Evolutionary conservation across 495 filamentous ascomycete species (phyloP), one percentile per base, ranked within the genome.

Genomic region (Choiromyces venosus): DNA sequence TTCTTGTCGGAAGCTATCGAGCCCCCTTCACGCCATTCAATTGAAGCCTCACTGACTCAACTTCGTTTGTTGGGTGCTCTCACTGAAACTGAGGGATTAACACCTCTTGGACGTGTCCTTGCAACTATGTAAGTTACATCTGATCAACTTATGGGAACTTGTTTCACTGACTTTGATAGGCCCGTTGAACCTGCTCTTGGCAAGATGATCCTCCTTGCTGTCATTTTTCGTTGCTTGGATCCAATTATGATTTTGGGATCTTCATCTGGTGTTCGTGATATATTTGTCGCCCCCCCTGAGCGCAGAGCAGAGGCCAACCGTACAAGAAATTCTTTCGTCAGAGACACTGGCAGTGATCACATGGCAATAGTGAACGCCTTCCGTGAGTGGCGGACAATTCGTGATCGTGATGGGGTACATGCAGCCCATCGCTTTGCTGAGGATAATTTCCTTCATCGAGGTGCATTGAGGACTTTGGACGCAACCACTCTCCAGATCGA

Each of bases 181-280:
- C 79, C 79, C 44, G 80, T 88, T 39, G 82, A 86, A 68, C 88
- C 88, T 37, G 78, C 80, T 14, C 80, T 87, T 67, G 88, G 85
- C 42, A 89, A 88, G 72, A 84, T 90, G 85, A 85, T 89, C 46
- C 74, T 89, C 35, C 78, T 90, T 14, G 87, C 87, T 12, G 80
- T 88, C 61, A 86, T 89, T 35, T 90, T 90, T 82, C 83, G 85
- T 33, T 90, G 88, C 74, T 82, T 90, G 14, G 87, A 90, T 70
- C 87, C 88, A 0, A 86, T 90, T 74, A 72, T 90, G 38, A 85
- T 89, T 46, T 67, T 89, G 8, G 86, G 84, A 39, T 83, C 84
- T 29, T 81, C 85, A 4, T 78, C 82, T 3, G 71, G 76, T 5
- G 83, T 84, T 38, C 77, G 82, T 14, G 72, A 81, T n/a, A 74